Evolutionary conservation across 768 basidiomycete species (phyloP).

Genomic region (Boletus rufocinnamomeus): DNA sequence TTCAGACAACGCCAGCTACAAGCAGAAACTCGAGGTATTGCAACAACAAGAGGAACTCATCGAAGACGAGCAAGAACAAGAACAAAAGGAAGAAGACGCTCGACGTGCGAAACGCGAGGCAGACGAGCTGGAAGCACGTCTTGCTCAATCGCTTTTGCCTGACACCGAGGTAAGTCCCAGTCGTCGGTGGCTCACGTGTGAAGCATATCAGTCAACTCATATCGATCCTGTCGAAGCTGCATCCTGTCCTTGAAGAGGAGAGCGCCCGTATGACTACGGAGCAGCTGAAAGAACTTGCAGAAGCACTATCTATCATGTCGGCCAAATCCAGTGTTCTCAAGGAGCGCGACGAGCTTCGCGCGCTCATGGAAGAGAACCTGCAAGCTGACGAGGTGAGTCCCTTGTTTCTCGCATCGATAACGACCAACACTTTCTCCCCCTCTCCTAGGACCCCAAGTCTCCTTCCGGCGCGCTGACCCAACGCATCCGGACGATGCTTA

Average conservation of each 20-base stretch:
- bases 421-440: background rate
- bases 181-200: no score
- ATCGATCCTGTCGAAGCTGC: conserved; percentile 44
- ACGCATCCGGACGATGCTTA: conserved; percentile 93
- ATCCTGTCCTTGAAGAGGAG: conserved; percentile 59
- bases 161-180: conserved; percentile 73
- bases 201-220: background rate
- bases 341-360: conserved; percentile 89
- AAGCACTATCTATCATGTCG: conserved; percentile 87
- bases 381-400: conserved; percentile 75
- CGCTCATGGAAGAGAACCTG: conserved; percentile 93
- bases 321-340: conserved; percentile 94
- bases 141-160: conserved; percentile 81
- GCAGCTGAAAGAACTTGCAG: conserved; percentile 91
- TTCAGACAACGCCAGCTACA: conserved; percentile 91
- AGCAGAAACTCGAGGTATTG: conserved; percentile 96
- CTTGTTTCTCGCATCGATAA: background rate
- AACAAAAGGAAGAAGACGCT: conserved; percentile 92
- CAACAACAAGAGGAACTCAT: conserved; percentile 99
- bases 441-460: conserved; percentile 70
- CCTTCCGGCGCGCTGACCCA: conserved; percentile 88
- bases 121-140: conserved; percentile 73
- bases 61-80: conserved; percentile 98
- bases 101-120: conserved; percentile 81
- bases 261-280: conserved; percentile 97